Conservation (phyloP, 179 eudicot species). For the Silene noctiflora region DNA sequence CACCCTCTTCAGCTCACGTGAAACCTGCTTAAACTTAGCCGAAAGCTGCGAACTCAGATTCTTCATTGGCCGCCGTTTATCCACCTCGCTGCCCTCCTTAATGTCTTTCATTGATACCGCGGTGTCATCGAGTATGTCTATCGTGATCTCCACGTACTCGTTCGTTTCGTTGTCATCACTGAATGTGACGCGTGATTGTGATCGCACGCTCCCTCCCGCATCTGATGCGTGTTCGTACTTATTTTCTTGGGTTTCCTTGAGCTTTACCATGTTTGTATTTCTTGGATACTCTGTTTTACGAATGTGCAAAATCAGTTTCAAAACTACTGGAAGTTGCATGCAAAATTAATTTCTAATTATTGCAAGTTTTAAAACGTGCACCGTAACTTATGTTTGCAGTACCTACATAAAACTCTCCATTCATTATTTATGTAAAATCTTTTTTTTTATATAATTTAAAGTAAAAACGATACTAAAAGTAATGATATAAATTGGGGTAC, state of each 20-base stretch:
- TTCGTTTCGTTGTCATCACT: conserved; percentile 29
- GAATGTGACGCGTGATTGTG: conserved; percentile 30
- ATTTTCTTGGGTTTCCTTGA: conserved; percentile 27
- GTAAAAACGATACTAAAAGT: no score
- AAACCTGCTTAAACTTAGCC: conserved; percentile 52
- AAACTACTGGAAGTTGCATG: no score
- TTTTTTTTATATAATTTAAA: no score
- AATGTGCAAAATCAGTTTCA: no score
- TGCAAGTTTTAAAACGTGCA: no score
- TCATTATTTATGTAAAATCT: no score
- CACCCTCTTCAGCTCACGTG: conserved; percentile 75
- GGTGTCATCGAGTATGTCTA: conserved; percentile 75
- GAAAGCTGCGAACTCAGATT: conserved; percentile 42
- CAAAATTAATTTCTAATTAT: no score
- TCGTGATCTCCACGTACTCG: conserved; percentile 70
- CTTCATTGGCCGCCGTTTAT: conserved; percentile 33
- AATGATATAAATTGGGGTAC: no score
- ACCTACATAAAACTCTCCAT: no score
- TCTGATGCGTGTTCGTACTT: conserved; percentile 27
- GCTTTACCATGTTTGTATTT: conserved; percentile 20
- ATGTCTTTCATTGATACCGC: conserved; percentile 56
- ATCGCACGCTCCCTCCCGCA: conserved; percentile 30
- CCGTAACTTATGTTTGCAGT: no score
- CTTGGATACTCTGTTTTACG: no score
- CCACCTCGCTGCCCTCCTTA: conserved; percentile 4